Evolutionary conservation across 495 filamentous ascomycete genomes (phyloP), one percentile per base, ranked within the genome.

Genomic region (Neurospora cerealis): DNA sequence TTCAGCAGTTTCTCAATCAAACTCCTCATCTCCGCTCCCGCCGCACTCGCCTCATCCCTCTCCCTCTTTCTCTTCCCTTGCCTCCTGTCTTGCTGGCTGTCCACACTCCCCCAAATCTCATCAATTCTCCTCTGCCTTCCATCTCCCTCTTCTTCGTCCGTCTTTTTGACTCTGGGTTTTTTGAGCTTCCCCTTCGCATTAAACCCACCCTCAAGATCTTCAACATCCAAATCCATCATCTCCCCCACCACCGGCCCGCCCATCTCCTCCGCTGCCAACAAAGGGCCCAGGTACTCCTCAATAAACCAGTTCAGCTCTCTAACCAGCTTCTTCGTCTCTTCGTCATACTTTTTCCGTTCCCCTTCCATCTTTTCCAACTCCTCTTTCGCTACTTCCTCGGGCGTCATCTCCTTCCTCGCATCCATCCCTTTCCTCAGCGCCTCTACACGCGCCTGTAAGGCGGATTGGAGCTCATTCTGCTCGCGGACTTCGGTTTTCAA

Each of bases 211-310:
- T 89, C 88, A 62, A 93, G 82, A 48, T 86, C 83, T 13, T 82
- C 76, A 19, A 80, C 74, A 34, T 89, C 87, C 41, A 95, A 84
- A 15, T 91, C 89, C 72, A 90, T 80, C 60, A 89, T 82, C 75
- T 93, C 91, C 13, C 94, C 94, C 1, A 95, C 93, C 8, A 93
- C 90, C 1, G 94, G 94, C 0, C 94, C 94, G 6, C 94, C 94
- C 11, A 93, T 85, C 77, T 93, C 92, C 83, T 97, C 94, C 0
- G 92, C 93, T 17, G 93, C 93, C 39, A 97, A 84, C 93, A 95
- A 94, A 0, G 87, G 82, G 7, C 91, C 92, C 3, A 97, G 87
- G 54, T 91, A 87, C 19, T 90, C 83, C 72, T 91, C 87, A 21
- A 95, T 88, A 73, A 97, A 97, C n/a, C 82, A 85, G 76, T 91